Conservation (phyloP, 352 stramenopile genomes). For the Phytophthora pistaciae region DNA sequence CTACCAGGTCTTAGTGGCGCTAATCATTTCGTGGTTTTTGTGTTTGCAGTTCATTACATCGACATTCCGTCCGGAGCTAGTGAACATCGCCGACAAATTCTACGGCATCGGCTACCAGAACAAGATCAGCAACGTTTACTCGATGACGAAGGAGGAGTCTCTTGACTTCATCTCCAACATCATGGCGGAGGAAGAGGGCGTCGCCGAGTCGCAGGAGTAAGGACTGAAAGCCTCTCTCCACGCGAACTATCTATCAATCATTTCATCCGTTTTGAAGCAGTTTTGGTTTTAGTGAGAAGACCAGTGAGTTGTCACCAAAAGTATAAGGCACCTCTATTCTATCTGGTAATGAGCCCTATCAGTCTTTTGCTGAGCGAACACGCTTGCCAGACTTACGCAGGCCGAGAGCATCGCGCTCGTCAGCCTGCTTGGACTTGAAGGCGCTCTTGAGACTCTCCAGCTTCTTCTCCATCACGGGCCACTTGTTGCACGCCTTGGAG, state of each 20-base stretch:
- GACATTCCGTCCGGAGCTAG: slow-evolving; percentile 99
- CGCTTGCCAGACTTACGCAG: slow-evolving; percentile 80
- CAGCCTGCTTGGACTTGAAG: slow-evolving; percentile 85
- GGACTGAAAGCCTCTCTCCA: neutral
- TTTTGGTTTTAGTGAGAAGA: slow-evolving; percentile 25
- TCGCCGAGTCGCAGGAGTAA: slow-evolving; percentile 41
- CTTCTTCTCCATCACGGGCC: slow-evolving; percentile 70
- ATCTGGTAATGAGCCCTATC: slow-evolving; percentile 14
- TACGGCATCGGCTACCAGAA: slow-evolving; percentile 99
- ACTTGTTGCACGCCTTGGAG: slow-evolving; percentile 70
- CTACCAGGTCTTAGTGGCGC: slow-evolving; percentile 8
- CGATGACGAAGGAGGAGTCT: slow-evolving; percentile 97
- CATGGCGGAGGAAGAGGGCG: slow-evolving; percentile 89
- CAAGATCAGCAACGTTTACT: slow-evolving; percentile 97
- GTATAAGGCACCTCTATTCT: slow-evolving; percentile 23
- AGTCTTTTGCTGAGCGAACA: slow-evolving; percentile 46
- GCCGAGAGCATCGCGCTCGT: slow-evolving; percentile 72
- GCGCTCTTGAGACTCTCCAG: slow-evolving; percentile 60
- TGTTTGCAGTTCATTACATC: slow-evolving; percentile 96
- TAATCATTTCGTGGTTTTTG: slow-evolving; percentile 4
- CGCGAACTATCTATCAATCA: slow-evolving; percentile 2
- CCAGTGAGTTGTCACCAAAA: slow-evolving; percentile 6
- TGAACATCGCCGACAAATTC: slow-evolving; percentile 96
- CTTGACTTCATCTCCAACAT: slow-evolving; percentile 97
- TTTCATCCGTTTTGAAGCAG: slow-evolving; percentile 21